Base-by-base conservation (phyloP, 139 green algal species). In the Mesotaenium endlicherianum region DNA sequence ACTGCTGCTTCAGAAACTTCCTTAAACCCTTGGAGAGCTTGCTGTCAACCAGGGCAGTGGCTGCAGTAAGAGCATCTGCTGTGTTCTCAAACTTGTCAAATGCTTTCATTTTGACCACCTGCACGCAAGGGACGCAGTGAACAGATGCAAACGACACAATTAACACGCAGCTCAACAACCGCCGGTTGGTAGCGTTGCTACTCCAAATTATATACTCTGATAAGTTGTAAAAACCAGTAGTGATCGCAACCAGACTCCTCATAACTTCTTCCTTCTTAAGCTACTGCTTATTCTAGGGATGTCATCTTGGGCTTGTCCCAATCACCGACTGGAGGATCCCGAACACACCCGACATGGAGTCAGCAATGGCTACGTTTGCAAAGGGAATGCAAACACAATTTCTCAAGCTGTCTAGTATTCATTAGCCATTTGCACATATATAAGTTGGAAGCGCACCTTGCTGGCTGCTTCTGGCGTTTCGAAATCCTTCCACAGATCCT, bases 51-150 rank as follows among this genome's bases (percentile, higher is more conserved):
- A 99, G 87, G 2, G 94, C 92, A 2, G 94, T 94, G 17, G 97
- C 95, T 26, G 97, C 94, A 34, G 93, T 92, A 34, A 99, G 92
- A 36, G 97, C 97, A 75, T 98, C 97, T 3, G 95, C 93, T 0
- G 97, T 99, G 90, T 98, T 97, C 31, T 97, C 94, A 88, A 99
- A 99, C 86, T 98, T 98, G 81, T 80, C 90, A 87, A 99, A 99
- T 2, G 93, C 92, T 88, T 98, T 98, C 5, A 99, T 91, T 93
- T 99, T 98, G 16, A 98, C 95, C 8, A 97, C 39, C 95, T 97
- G 91, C 42, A 72, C 30, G 3, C 14, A 2, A 82, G 43, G 77
- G 8, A 70, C 6, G 3, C 26, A 64, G 26, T 34, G 20, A 64
- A 64, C 53, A 64, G 53, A 64, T 34, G 26, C 20, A 64, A 20